These are phyloP conservation scores for Naumovozyma dairenensis DNA, from an alignment of 805 yeast genomes.

Conservation along the genomic window DNA sequence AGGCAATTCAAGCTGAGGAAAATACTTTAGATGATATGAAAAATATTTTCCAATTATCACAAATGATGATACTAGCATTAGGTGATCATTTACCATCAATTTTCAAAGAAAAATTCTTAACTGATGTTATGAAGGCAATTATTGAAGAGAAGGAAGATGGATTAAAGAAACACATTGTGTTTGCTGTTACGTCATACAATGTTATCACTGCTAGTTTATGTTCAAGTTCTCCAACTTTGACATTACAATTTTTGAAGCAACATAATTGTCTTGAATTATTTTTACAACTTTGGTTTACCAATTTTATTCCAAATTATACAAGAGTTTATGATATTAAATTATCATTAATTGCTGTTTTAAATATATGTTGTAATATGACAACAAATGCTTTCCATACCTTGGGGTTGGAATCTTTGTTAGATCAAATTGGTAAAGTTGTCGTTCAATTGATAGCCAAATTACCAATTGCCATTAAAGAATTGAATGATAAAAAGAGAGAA, in stretches of 20 bases:
- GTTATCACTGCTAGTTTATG: constrained; percentile 55
- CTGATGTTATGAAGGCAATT: constrained; percentile 33
- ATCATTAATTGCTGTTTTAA: constrained; percentile 56
- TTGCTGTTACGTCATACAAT: constrained; percentile 34
- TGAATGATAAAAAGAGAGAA: constrained; percentile 54
- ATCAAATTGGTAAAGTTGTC: constrained; percentile 44
- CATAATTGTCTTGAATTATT: constrained; percentile 38
- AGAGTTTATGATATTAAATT: constrained; percentile 79
- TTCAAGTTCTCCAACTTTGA: constrained; percentile 41
- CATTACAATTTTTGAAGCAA: constrained; percentile 43
- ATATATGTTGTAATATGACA: constrained; percentile 31
- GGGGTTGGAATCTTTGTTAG: constrained; percentile 31
- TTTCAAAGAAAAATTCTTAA: constrained; percentile 38
- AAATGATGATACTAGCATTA: constrained; percentile 51
- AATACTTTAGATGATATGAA: constrained; percentile 48
- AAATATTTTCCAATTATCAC: constrained; percentile 52
- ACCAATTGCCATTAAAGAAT: constrained; percentile 60
- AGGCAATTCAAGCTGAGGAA: constrained; percentile 35
- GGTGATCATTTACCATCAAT: constrained; percentile 35
- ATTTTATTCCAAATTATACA: constrained; percentile 38
- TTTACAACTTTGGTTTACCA: constrained; percentile 35
- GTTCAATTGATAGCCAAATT: constrained; percentile 44
- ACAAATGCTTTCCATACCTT: constrained; percentile 25
- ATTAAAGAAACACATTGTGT: constrained; percentile 21
- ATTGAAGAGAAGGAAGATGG: constrained; percentile 14